Evolutionary conservation across 768 basidiomycete genomes (phyloP).

Genomic region (Leucocoprinus leucothites): DNA sequence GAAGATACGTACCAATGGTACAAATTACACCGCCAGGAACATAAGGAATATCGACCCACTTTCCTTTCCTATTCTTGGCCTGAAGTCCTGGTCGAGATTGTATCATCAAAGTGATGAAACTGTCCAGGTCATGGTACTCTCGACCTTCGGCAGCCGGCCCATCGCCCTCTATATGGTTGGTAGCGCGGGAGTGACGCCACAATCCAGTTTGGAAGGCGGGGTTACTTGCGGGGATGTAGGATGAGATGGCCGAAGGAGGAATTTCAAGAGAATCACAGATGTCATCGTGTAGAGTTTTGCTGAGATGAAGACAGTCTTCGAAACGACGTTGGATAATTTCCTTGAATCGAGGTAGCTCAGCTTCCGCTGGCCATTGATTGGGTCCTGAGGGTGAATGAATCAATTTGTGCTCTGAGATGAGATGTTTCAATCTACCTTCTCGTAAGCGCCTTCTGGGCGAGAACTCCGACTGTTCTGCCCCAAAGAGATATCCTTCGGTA

Average conservation of each 20-base stretch:
- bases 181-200: neutral
- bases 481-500: conserved; percentile 4
- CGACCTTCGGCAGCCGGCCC: neutral
- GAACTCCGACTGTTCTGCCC: neutral
- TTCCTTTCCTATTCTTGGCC: conserved; percentile 1
- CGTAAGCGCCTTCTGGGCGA: neutral
- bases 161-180: too few species aligned
- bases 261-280: conserved; percentile 2
- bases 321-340: neutral
- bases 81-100: conserved; percentile 2
- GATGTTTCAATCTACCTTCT: neutral
- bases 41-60: conserved; percentile 5
- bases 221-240: neutral
- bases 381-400: neutral
- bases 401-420: neutral
- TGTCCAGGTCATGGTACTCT: conserved; percentile 3
- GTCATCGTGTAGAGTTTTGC: neutral
- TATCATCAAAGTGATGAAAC: conserved; percentile 2
- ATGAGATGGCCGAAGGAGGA: neutral
- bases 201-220: neutral
- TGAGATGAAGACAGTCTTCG: neutral
- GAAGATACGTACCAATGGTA: neutral
- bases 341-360: conserved; percentile 2
- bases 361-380: conserved; percentile 4
- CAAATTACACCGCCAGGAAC: conserved; percentile 1